phyloP scores from a whole-genome alignment of 768 basidiomycete species.

The Sistotremastrum niveocremeum region DNA sequence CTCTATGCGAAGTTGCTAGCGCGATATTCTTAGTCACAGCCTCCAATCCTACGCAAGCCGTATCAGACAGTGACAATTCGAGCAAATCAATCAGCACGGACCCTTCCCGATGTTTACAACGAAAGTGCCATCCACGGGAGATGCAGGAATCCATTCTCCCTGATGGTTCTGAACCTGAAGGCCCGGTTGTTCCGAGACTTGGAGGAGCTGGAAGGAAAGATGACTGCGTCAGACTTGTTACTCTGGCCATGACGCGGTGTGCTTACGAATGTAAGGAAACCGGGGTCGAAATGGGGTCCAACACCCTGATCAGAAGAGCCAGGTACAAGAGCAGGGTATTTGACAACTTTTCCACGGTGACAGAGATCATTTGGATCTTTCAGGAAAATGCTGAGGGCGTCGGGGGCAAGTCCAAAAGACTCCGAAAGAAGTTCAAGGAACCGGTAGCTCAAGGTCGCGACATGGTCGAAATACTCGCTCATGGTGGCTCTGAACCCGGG shows the following conservation, averaged over 20 bases:
- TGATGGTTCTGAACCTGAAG: conserved; percentile 73
- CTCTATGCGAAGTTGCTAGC: conserved; percentile 70
- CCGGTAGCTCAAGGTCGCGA: conserved; percentile 44
- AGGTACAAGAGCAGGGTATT: conserved; percentile 50
- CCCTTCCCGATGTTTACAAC: conserved; percentile 77
- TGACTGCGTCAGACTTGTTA: neutral
- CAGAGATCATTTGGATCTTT: conserved; percentile 49
- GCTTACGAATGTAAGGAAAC: conserved; percentile 69
- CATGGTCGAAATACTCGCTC: conserved; percentile 44
- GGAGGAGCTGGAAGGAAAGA: conserved; percentile 40
- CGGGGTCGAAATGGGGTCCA: conserved; percentile 74
- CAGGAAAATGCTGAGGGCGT: conserved; percentile 52
- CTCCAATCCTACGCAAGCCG: conserved; percentile 43
- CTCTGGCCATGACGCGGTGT: neutral
- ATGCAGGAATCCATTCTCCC: conserved; percentile 73
- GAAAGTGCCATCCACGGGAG: conserved; percentile 67
- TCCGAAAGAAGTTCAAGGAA: conserved; percentile 55
- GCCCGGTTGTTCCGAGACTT: conserved; percentile 65
- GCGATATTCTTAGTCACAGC: conserved; percentile 64
- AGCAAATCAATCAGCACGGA: conserved; percentile 9
- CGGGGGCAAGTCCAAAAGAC: conserved; percentile 48
- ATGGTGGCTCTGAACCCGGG: conserved; percentile 54
- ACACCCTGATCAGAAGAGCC: conserved; percentile 53
- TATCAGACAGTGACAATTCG: no score
- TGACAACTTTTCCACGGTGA: conserved; percentile 42